phyloP scores from a whole-genome alignment of 495 filamentous ascomycete species.

The Delitschia confertaspora region DNA sequence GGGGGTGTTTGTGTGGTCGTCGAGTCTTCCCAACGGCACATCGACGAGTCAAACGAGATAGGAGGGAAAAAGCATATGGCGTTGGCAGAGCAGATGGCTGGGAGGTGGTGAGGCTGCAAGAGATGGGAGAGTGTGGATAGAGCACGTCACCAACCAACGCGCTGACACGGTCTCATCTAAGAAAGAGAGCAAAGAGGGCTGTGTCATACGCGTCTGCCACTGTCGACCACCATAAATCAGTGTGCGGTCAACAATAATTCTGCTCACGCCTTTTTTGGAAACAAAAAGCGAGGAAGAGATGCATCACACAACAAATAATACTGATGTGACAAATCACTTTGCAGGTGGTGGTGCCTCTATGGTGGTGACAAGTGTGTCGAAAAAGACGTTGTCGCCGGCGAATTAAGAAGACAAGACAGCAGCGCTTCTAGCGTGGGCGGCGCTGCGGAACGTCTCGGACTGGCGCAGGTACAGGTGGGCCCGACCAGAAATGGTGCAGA shows the following conservation, averaged over 20 bases:
- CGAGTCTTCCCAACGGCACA: conserved; percentile 6
- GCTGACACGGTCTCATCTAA: conserved; percentile 23
- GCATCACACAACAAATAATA: not conserved
- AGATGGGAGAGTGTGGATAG: not conserved
- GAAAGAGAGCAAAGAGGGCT: conserved; percentile 11
- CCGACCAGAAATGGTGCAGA: too few species aligned
- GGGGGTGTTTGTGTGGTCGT: too few species aligned
- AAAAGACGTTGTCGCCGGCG: conserved; percentile 10
- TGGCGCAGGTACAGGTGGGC: conserved; percentile 3
- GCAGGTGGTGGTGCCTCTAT: too few species aligned
- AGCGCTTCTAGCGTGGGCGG: not conserved
- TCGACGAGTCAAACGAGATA: conserved; percentile 15
- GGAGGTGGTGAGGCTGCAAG: not conserved
- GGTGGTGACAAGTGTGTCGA: conserved; percentile 2
- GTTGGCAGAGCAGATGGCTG: not conserved
- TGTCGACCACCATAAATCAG: not conserved
- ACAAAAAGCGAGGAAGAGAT: not conserved
- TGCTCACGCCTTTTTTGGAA: not conserved
- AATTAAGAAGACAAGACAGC: not conserved
- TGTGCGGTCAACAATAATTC: not conserved
- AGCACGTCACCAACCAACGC: not conserved
- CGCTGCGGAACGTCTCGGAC: not conserved
- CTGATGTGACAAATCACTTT: too few species aligned
- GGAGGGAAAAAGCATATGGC: not conserved
- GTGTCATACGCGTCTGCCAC: conserved; percentile 7